Base-by-base conservation (phyloP, 805 yeast species). In the Brettanomyces anomalus region DNA sequence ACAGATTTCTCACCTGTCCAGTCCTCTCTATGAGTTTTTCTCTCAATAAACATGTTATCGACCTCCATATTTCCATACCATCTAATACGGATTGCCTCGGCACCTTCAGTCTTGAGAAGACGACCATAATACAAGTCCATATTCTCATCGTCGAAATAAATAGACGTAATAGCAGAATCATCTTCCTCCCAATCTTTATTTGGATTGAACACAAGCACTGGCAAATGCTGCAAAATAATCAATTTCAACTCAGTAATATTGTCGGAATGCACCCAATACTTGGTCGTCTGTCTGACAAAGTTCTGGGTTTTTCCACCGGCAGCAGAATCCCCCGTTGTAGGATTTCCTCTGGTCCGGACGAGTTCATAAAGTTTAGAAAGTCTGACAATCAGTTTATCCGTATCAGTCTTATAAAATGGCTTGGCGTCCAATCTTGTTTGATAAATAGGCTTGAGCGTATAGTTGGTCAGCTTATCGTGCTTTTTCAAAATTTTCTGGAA, bases 1-100 rank as follows among this genome's bases (percentile, higher is more conserved):
- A 93, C 98, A n/a, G 96, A 86, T 66, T 90, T 90, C 64, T 93
- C 98, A 54, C 99, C 99, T 3, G 99, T 93, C 98, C 98, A 90
- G 69, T 93, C 99, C 65, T 93, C 98, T 64, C 98, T 77, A 61
- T 93, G 98, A 5, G 99, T 93, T 64, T 93, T 93, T 64, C 98
- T 78, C 67, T 93, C 99, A 39, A 90, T 95, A 50, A 93, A 93
- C 43, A 90, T 85, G 35, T 85, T 85, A 53, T 90, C 96, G 2
- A 89, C 74, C 43, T 75, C 72, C 98, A 93, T 93, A 43, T 96
- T 96, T 60, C 99, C 98, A 62, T 93, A 93, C 99, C 99, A 93
- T 70, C 98, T 81, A 59, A 93, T 72, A 67, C 99, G 81, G 50
- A 90, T 88, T 18, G 97, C 97, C 66, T 93, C 98, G 4, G 98